Evolutionary conservation across 2,329 filamentous ascomycete species (phyloP).

Genomic region (Hirsutella thompsonii): DNA sequence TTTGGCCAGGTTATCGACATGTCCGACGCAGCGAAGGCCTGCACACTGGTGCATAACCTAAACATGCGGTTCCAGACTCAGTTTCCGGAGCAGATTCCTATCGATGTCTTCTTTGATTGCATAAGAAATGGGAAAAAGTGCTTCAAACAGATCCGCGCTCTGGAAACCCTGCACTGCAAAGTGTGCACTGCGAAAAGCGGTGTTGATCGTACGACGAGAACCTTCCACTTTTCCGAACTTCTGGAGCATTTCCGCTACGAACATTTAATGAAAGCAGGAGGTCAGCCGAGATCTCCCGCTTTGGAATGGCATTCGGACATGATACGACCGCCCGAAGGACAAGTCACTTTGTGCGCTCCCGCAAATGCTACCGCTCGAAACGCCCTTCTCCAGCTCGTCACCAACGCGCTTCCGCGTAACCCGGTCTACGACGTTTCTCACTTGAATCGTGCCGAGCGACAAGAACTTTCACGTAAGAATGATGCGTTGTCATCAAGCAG

Average conservation of each 20-base stretch:
- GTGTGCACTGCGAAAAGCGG: constrained; percentile 25
- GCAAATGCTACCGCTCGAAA: constrained; percentile 14
- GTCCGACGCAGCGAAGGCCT: constrained; percentile 47
- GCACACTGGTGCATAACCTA: constrained; percentile 50
- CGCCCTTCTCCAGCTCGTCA: constrained; percentile 19
- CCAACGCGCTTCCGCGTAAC: constrained; percentile 24
- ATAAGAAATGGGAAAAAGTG: constrained; percentile 45
- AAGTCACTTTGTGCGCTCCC: constrained; percentile 1
- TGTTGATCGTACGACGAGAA: neutral
- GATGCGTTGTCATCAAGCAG: too few relatives aligned
- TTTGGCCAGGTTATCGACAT: constrained; percentile 47
- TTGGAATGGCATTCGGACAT: constrained; percentile 34
- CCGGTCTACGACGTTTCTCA: neutral
- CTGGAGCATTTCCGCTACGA: constrained; percentile 41
- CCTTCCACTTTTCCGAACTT: constrained; percentile 41
- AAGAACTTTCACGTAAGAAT: too few relatives aligned
- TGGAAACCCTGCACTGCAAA: constrained; percentile 42
- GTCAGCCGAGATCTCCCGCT: constrained; percentile 8
- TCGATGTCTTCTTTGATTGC: constrained; percentile 47
- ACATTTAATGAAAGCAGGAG: constrained; percentile 19
- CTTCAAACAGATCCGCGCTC: constrained; percentile 38
- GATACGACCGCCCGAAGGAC: constrained; percentile 26
- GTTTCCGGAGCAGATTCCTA: constrained; percentile 42
- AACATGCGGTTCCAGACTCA: constrained; percentile 41
- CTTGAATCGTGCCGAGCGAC: neutral